phyloP scores from a whole-genome alignment of 305 asterid species.

The Solanum chacoense region DNA sequence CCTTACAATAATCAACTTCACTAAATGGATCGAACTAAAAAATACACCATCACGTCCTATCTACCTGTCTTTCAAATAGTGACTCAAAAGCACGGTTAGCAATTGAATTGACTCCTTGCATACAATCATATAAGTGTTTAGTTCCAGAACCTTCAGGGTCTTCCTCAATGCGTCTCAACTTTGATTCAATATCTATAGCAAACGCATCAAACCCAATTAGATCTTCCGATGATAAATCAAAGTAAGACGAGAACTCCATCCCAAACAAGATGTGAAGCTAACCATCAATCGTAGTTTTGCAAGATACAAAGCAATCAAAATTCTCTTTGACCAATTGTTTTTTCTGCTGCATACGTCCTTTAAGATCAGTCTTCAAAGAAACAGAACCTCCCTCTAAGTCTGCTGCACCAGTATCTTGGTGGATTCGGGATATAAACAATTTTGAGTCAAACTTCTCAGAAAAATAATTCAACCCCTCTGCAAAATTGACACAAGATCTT shows the following conservation, averaged over 20 bases:
- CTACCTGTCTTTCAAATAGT: slow-evolving; percentile 95
- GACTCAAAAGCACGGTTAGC: slow-evolving; percentile 94
- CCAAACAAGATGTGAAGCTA: slow-evolving; percentile 19
- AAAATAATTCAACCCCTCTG: slow-evolving; percentile 85
- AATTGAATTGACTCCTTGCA: slow-evolving; percentile 73
- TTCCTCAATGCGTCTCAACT: slow-evolving; percentile 91
- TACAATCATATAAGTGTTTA: slow-evolving; percentile 57
- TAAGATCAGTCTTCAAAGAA: slow-evolving; percentile 75
- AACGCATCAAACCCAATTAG: slow-evolving; percentile 6
- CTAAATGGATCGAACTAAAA: background rate
- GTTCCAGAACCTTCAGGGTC: slow-evolving; percentile 99
- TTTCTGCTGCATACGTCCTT: slow-evolving; percentile 94
- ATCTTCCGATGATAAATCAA: slow-evolving; percentile 1
- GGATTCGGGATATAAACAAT: slow-evolving; percentile 82
- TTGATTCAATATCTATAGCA: slow-evolving; percentile 80
- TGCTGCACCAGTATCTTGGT: slow-evolving; percentile 78
- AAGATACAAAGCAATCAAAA: slow-evolving; percentile 98
- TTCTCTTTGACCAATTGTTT: slow-evolving; percentile 98
- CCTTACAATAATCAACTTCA: background rate
- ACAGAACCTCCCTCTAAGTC: slow-evolving; percentile 85
- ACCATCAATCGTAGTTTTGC: slow-evolving; percentile 99
- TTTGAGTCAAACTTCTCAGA: slow-evolving; percentile 84
- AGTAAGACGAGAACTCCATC: background rate
- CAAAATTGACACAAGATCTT: slow-evolving; percentile 14
- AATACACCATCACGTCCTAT: slow-evolving; percentile 16